Base-by-base conservation (phyloP, 805 yeast species). In the Pichia gijzeniarum region DNA sequence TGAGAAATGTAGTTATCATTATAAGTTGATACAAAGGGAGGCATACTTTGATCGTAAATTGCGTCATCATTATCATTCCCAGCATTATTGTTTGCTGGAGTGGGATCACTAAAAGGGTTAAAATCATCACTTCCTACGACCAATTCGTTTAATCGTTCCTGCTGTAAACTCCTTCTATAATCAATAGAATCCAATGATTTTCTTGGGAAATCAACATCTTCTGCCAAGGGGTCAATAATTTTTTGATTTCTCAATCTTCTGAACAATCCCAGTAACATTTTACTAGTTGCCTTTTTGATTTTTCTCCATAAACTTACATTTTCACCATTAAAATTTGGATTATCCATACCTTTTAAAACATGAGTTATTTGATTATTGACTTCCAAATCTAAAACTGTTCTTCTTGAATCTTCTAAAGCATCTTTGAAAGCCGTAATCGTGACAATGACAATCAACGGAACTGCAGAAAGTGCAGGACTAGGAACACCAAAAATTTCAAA, bases 401-500 rank as follows among this genome's bases (percentile, higher is more conserved):
- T 73, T 61, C 88, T 70, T 9, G 86, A 83, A 62, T 85, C 95
- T 63, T 85, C 95, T 37, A 85, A 65, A 1, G 87, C 93, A 64
- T 85, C 95, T 55, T 83, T 83, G 48, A 82, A 69, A 0, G 88
- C 90, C 1, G 95, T 85, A 38, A 85, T 73, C 9, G 70, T 61
- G 21, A 85, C 86, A 64, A 85, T 85, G 37, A 82, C 91, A 62
- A 85, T 80, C 60, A 85, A 72, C 2, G 95, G 95, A 27, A 83
- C 91, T 5, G 85, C 80, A 9, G 85, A 73, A 40, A 85, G 59
- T 1, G 79, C 86, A 1, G 95, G 95, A 48, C 74, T 77, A 3
- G 89, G 83, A 27, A 85, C 95, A 60, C 95, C 95, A 61, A 85
- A 85, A 34, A 85, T 80, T 42, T 73, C 70, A 60, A 84, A 83